Conservation (phyloP, 495 filamentous ascomycete genomes). For the Opeltia flavorubescens region DNA sequence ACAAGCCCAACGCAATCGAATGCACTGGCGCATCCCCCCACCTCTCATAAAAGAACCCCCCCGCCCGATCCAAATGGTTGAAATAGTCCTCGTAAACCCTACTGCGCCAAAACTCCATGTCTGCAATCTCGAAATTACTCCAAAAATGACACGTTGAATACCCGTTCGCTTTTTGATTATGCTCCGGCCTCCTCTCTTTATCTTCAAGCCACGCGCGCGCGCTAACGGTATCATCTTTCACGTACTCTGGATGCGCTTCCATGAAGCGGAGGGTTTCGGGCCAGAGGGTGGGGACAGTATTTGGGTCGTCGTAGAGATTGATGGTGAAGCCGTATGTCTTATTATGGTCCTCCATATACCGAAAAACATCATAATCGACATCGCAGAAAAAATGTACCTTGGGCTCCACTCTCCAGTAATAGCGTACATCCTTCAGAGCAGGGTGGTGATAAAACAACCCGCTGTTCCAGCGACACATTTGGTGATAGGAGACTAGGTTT, state of each 20-base stretch:
- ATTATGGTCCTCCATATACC: conserved; percentile 93
- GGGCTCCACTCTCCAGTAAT: conserved; percentile 99
- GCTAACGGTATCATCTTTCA: conserved; percentile 54
- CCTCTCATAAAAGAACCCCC: conserved; percentile 97
- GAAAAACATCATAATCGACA: conserved; percentile 97
- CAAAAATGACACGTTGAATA: conserved; percentile 99
- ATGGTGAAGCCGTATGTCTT: conserved; percentile 99
- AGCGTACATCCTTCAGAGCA: conserved; percentile 63
- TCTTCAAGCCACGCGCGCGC: conserved; percentile 83
- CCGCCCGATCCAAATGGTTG: conserved; percentile 82
- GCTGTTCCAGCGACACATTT: conserved; percentile 99
- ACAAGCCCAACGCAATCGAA: conserved; percentile 60
- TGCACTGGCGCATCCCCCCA: conserved; percentile 99
- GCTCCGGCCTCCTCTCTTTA: conserved; percentile 56
- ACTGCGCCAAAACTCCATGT: conserved; percentile 89
- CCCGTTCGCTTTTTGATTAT: conserved; percentile 65
- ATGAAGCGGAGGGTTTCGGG: conserved; percentile 85
- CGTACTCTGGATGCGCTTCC: conserved; percentile 60
- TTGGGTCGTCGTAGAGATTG: conserved; percentile 84
- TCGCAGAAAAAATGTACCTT: conserved; percentile 99
- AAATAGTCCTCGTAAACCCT: conserved; percentile 91
- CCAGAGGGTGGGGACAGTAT: conserved; percentile 83
- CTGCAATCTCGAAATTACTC: conserved; percentile 97
- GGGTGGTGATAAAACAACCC: conserved; percentile 97
- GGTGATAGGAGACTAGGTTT: conserved; percentile 78